Percentiles rank a stretch among this genome's conserved stretches.
Evolutionary conservation across 306 rosid genomes (phyloP).

Genomic region (Oemleria cerasiformis): DNA sequence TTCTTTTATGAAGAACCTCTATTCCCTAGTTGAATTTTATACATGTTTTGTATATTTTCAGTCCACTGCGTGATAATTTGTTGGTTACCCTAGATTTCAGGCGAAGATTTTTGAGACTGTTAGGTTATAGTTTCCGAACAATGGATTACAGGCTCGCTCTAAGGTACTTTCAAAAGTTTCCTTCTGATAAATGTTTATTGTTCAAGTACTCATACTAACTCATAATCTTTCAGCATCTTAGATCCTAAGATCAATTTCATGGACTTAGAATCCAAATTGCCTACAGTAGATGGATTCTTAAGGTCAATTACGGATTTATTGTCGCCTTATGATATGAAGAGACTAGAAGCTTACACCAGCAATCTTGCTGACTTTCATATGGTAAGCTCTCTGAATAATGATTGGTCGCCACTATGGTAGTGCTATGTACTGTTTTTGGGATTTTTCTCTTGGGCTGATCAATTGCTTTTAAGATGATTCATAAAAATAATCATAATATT

Average conservation of each 20-base stretch:
- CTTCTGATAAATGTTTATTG: conserved; percentile 18
- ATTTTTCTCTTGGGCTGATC: background rate
- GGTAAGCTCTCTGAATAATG: conserved; percentile 49
- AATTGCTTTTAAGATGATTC: background rate
- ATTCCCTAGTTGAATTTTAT: background rate
- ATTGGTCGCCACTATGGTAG: background rate
- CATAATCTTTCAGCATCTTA: conserved; percentile 59
- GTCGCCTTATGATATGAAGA: conserved; percentile 87
- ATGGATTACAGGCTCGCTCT: conserved; percentile 86
- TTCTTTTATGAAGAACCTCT: conserved; percentile 8
- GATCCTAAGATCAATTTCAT: conserved; percentile 80
- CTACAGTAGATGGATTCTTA: conserved; percentile 36
- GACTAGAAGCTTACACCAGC: conserved; percentile 80
- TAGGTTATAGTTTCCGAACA: conserved; percentile 56
- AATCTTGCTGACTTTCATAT: conserved; percentile 74
- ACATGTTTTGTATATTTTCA: conserved; percentile 3
- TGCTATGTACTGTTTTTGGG: background rate
- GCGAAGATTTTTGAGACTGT: conserved; percentile 60
- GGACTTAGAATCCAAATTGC: conserved; percentile 40
- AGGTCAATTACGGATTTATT: conserved; percentile 52
- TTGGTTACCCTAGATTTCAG: conserved; percentile 58
- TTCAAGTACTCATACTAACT: conserved; percentile 22
- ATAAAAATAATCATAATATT: too few species aligned
- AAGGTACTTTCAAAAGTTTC: conserved; percentile 53
- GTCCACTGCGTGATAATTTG: conserved; percentile 25